These are phyloP conservation scores for Solanum boliviense DNA, from an alignment of 257 asterid species.

Conservation along the genomic window DNA sequence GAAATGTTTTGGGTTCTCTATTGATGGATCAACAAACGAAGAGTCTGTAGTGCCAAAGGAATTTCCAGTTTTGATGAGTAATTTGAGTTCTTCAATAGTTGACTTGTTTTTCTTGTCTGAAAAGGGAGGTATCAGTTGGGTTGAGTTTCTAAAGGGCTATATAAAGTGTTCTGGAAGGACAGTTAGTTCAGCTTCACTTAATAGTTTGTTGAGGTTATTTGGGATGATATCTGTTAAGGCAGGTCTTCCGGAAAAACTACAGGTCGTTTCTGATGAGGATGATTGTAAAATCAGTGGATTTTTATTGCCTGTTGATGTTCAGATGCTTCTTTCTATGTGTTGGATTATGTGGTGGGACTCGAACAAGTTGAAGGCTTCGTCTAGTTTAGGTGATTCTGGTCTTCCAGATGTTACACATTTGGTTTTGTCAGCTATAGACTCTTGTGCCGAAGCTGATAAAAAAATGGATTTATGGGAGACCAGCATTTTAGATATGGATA, in stretches of 20 bases:
- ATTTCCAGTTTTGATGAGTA: constrained; percentile 32
- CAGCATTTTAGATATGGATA: constrained; percentile 26
- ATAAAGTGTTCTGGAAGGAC: constrained; percentile 60
- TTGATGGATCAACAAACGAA: constrained; percentile 29
- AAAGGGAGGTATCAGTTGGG: constrained; percentile 57
- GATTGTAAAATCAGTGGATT: constrained; percentile 56
- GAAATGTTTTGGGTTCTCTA: constrained; percentile 56
- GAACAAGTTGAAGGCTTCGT: constrained; percentile 16
- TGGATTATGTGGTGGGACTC: constrained; percentile 72
- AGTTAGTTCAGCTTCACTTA: constrained; percentile 49
- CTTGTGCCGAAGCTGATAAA: constrained; percentile 35
- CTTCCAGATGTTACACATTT: constrained; percentile 70
- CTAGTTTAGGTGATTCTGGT: constrained; percentile 16
- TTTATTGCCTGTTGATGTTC: constrained; percentile 32
- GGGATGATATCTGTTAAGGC: constrained; percentile 41
- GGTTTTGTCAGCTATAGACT: constrained; percentile 52
- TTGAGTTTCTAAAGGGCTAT: constrained; percentile 78
- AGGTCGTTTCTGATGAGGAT: constrained; percentile 51
- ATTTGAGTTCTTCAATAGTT: constrained; percentile 57
- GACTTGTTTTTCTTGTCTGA: constrained; percentile 57
- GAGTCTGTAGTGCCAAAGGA: constrained; percentile 28
- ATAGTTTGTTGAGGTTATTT: constrained; percentile 44
- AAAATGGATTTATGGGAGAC: constrained; percentile 47
- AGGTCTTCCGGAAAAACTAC: constrained; percentile 47
- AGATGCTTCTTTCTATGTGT: constrained; percentile 52